Conservation (phyloP, 1,284 basidiomycete species). For the Puccinia novopanici region DNA sequence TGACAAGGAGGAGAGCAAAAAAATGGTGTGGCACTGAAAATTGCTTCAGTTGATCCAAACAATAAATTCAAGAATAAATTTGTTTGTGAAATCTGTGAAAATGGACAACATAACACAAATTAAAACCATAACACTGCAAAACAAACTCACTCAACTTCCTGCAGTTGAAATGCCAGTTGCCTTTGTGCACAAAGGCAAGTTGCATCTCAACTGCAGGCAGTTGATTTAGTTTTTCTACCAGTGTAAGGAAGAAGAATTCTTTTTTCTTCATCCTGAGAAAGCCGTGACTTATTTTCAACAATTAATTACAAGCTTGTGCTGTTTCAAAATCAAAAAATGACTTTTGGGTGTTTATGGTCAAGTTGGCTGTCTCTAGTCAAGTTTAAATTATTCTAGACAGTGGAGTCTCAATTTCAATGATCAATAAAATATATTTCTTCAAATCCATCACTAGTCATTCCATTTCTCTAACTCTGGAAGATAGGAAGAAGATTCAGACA, state of each 20-base stretch:
- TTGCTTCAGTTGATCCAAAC: no score
- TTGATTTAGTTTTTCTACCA: no score
- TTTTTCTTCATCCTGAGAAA: neutral
- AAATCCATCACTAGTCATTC: neutral
- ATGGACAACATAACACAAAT: neutral
- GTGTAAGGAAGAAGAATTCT: neutral
- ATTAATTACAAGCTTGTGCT: neutral
- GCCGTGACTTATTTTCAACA: conserved; percentile 4
- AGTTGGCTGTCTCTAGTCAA: no score
- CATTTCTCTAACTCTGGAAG: neutral
- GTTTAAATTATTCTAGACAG: neutral
- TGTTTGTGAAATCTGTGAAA: neutral
- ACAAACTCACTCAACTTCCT: no score
- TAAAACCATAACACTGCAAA: no score
- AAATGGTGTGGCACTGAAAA: no score
- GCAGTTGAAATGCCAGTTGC: no score
- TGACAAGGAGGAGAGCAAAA: no score
- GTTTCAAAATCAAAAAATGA: neutral
- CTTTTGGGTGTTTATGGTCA: neutral
- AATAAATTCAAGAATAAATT: conserved; percentile 21
- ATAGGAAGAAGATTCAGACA: neutral
- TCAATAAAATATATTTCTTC: neutral
- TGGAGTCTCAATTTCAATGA: neutral
- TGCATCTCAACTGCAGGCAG: no score
- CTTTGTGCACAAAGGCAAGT: no score